phyloP scores from a whole-genome alignment of 768 basidiomycete species.

The Psilocybe tampanensis region DNA sequence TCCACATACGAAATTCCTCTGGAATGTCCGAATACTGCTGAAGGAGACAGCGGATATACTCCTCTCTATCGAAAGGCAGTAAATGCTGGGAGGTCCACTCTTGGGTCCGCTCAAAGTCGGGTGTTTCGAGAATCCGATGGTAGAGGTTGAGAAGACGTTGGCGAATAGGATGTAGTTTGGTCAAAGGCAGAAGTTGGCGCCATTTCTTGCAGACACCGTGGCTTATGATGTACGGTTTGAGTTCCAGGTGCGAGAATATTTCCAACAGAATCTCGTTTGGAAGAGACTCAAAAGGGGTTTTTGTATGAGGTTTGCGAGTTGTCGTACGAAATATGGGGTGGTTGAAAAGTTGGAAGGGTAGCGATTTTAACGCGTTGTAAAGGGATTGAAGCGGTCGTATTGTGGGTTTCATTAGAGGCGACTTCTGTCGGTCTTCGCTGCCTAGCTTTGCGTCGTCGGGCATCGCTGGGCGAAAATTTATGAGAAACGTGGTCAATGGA shows the following conservation, averaged over 20 bases:
- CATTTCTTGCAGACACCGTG: neutral
- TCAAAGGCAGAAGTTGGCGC: neutral
- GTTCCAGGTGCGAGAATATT: slow-evolving; percentile 6
- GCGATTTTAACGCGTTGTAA: too few species aligned
- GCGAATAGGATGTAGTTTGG: neutral
- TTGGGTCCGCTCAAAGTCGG: neutral
- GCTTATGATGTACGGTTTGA: neutral
- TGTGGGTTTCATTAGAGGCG: too few species aligned
- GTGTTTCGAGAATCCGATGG: neutral
- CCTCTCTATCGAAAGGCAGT: slow-evolving; percentile 6
- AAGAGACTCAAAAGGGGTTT: neutral
- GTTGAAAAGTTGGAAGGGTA: neutral
- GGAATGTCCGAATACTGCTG: neutral
- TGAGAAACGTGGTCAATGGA: neutral
- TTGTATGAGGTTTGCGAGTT: neutral
- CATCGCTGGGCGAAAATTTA: neutral
- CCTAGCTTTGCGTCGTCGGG: too few species aligned
- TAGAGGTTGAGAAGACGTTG: neutral
- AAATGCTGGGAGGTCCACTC: neutral
- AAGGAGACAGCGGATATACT: neutral
- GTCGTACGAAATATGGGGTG: neutral
- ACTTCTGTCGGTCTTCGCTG: too few species aligned
- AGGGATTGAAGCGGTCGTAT: too few species aligned
- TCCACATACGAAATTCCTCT: slow-evolving; percentile 9
- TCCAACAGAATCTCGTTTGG: slow-evolving; percentile 1